These are phyloP conservation scores for Saturnispora halmiae DNA, from an alignment of 805 yeast genomes.

Conservation along the genomic window DNA sequence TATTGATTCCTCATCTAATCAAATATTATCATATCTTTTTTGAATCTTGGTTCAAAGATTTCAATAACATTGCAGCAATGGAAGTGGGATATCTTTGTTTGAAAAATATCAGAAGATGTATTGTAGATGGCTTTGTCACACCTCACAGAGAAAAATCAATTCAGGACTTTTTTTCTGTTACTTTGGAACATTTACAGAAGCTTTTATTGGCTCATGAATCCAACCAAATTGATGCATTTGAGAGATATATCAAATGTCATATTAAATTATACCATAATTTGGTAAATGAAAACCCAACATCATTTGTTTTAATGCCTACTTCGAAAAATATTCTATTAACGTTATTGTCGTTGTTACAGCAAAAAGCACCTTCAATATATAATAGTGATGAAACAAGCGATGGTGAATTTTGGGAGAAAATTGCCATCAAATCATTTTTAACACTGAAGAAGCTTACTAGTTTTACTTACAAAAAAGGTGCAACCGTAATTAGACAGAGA, in stretches of 20 bases:
- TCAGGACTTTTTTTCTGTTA: constrained; percentile 47
- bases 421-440: constrained; percentile 57
- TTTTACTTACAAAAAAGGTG: constrained; percentile 56
- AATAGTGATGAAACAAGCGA: constrained; percentile 28
- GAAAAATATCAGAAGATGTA: constrained; percentile 62
- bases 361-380: constrained; percentile 58
- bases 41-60: constrained; percentile 46
- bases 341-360: constrained; percentile 50
- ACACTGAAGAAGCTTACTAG: constrained; percentile 57
- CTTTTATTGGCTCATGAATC: constrained; percentile 47
- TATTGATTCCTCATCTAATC: constrained; percentile 50
- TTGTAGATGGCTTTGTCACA: constrained; percentile 67
- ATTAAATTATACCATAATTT: constrained; percentile 64
- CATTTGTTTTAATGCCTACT: constrained; percentile 60
- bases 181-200: constrained; percentile 51
- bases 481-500: constrained; percentile 51
- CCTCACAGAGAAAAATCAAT: constrained; percentile 54
- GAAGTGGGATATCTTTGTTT: constrained; percentile 71
- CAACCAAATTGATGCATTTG: constrained; percentile 41
- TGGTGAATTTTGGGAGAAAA: constrained; percentile 64
- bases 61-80: constrained; percentile 43
- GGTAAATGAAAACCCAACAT: constrained; percentile 52
- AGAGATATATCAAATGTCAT: constrained; percentile 63
- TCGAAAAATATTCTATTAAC: constrained; percentile 53
- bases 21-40: constrained; percentile 52